Conservation (phyloP, 371 early-diverging fungal species). For the Zopfochytrium polystomum region DNA sequence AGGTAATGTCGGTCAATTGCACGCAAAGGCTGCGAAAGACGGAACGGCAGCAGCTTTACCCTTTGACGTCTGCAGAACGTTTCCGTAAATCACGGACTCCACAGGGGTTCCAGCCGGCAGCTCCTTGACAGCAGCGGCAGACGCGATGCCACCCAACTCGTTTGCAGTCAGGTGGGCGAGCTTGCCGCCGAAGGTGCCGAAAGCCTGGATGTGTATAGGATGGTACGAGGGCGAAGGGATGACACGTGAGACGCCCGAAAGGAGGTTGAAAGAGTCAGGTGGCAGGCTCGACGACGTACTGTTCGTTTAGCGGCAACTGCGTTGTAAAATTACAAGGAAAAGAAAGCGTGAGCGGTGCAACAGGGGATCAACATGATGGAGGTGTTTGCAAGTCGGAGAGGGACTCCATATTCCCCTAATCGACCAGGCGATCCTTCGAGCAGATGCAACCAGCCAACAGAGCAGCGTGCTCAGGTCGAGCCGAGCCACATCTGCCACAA, state of each 20-base stretch:
- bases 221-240: background rate
- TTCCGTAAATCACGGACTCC: slow-evolving; percentile 92
- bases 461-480: too few relatives aligned
- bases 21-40: too few relatives aligned
- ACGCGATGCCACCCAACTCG: slow-evolving; percentile 89
- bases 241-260: background rate
- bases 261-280: background rate
- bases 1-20: background rate
- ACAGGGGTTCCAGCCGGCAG: slow-evolving; percentile 70
- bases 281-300: slow-evolving; percentile 15
- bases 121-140: slow-evolving; percentile 78
- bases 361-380: too few relatives aligned
- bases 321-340: too few relatives aligned
- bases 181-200: slow-evolving; percentile 86
- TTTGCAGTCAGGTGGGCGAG: slow-evolving; percentile 78
- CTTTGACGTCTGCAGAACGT: slow-evolving; percentile 81
- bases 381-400: too few relatives aligned
- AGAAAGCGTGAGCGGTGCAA: too few relatives aligned
- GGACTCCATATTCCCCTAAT: too few relatives aligned
- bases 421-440: too few relatives aligned
- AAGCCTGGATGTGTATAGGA: slow-evolving; percentile 45
- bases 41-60: slow-evolving; percentile 31
- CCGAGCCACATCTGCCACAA: too few relatives aligned
- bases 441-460: too few relatives aligned
- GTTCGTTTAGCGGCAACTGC: slow-evolving; percentile 51